Evolutionary conservation across 2,329 filamentous ascomycete species (phyloP).

Genomic region (Fusarium tjaetaba): DNA sequence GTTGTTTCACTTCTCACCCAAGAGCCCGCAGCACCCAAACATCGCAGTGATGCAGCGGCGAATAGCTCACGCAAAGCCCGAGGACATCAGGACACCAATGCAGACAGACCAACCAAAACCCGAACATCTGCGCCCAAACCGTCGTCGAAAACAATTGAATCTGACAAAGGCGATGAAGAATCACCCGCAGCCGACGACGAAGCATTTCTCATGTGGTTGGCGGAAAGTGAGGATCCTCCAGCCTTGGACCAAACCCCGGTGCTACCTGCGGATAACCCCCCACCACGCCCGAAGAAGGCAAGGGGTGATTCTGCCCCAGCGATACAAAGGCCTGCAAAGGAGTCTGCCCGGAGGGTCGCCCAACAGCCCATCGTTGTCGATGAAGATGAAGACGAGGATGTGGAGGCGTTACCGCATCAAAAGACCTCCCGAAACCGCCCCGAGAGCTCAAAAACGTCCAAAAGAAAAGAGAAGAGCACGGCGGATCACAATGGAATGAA

Average conservation of each 20-base stretch:
- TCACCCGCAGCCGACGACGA: neutral
- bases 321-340: neutral
- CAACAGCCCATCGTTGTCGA: neutral
- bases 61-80: neutral
- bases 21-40: neutral
- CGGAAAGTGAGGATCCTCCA: neutral
- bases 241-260: neutral
- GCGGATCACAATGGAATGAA: slow-evolving; percentile 2
- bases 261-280: neutral
- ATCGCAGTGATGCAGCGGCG: neutral
- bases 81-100: neutral
- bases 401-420: neutral
- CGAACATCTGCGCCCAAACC: neutral
- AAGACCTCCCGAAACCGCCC: neutral
- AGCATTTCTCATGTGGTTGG: slow-evolving; percentile 27
- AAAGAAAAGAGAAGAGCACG: neutral
- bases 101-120: neutral
- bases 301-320: neutral
- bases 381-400: neutral
- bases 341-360: neutral
- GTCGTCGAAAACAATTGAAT: neutral
- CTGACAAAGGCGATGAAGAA: neutral
- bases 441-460: neutral
- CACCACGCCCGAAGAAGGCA: neutral
- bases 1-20: slow-evolving; percentile 1